Evolutionary conservation across 2,329 filamentous ascomycete species (phyloP).

Genomic region (Phyllosticta citriasiana): DNA sequence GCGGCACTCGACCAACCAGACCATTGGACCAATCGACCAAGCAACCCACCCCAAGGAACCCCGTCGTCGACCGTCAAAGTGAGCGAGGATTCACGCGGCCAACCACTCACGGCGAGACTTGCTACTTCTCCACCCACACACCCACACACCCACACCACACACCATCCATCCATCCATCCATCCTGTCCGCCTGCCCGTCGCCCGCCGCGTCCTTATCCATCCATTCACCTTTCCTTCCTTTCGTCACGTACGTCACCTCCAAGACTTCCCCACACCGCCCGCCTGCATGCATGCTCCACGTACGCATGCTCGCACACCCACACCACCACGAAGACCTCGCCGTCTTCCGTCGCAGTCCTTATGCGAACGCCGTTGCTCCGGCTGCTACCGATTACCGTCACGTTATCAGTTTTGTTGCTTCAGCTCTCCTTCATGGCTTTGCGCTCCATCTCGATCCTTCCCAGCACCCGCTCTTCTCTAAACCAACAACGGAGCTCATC

Average conservation of each 20-base stretch:
- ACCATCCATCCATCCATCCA: not conserved
- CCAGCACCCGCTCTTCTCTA: not conserved
- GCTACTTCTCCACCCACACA: not conserved
- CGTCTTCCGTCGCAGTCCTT: not conserved
- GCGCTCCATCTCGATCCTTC: not conserved
- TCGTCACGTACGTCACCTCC: not conserved
- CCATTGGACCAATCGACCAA: not conserved
- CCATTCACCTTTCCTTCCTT: not conserved
- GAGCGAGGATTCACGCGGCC: not conserved
- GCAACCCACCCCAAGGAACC: not conserved
- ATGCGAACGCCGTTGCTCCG: not conserved
- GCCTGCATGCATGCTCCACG: not conserved
- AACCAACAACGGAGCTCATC: too few relatives aligned
- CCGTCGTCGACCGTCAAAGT: not conserved
- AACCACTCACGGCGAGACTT: not conserved
- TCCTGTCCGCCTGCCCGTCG: too few relatives aligned
- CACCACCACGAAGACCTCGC: not conserved
- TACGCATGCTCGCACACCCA: not conserved
- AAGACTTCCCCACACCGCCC: not conserved
- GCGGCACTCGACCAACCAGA: not conserved
- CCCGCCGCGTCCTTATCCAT: not conserved
- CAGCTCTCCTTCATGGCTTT: not conserved
- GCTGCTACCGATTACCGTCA: not conserved
- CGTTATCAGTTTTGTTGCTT: not conserved
- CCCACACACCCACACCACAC: not conserved